A percentile compares a stretch with the other conserved stretches of the same genome.
phyloP scores from a whole-genome alignment of 169 alveolate species.

The Haemoproteus tartakovskyi region DNA sequence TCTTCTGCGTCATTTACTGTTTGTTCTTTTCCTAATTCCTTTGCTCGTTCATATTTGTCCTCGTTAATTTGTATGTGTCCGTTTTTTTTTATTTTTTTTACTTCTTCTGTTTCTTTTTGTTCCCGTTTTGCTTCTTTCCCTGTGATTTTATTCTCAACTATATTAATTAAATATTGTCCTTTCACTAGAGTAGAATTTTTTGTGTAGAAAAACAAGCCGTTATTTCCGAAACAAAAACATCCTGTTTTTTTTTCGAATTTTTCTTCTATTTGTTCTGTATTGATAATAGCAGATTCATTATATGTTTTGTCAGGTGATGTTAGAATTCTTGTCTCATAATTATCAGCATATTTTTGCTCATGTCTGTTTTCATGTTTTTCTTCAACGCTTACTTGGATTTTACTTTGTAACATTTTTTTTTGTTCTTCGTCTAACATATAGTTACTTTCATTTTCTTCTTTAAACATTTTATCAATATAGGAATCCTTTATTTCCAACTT shows the following conservation, averaged over 20 bases:
- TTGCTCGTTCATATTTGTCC: not conserved
- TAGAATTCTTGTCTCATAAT: too few species aligned
- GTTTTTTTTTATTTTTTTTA: too few species aligned
- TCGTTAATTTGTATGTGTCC: not conserved
- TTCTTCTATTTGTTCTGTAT: too few species aligned
- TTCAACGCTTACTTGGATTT: not conserved
- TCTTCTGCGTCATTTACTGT: not conserved
- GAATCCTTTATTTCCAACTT: not conserved
- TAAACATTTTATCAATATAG: not conserved
- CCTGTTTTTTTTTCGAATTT: too few species aligned
- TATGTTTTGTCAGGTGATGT: not conserved
- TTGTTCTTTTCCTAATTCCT: not conserved
- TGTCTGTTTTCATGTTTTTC: too few species aligned
- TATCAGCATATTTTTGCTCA: too few species aligned
- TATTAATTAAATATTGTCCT: not conserved
- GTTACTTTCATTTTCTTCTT: not conserved
- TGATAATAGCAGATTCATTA: not conserved
- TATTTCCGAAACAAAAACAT: constrained; percentile 39
- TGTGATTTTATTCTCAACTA: not conserved
- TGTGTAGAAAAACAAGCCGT: constrained; percentile 15
- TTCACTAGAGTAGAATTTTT: not conserved
- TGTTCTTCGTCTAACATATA: not conserved
- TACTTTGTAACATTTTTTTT: not conserved
- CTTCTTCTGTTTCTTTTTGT: not conserved
- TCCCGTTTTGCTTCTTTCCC: not conserved